Conservation (phyloP, 495 filamentous ascomycete species). For the Beverwykella pulmonaria region DNA sequence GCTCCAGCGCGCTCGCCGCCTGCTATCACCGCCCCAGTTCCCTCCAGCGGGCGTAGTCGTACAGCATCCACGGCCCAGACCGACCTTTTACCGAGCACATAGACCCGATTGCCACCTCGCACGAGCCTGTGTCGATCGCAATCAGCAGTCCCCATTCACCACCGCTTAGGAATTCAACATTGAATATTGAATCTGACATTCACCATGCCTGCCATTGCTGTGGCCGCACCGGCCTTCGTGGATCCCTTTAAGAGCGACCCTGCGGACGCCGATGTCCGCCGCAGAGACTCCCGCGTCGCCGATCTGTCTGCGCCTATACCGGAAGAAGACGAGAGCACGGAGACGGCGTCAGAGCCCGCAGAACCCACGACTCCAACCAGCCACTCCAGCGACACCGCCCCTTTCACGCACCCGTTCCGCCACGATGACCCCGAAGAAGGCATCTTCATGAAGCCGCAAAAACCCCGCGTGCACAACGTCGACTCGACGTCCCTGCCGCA, state of each 20-base stretch:
- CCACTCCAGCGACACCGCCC: conserved; percentile 31
- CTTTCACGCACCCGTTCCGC: conserved; percentile 26
- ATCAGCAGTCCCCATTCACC: conserved; percentile 1
- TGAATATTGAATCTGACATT: neutral
- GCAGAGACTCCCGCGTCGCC: conserved; percentile 31
- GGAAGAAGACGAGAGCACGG: conserved; percentile 40
- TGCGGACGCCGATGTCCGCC: conserved; percentile 1
- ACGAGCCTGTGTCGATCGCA: conserved; percentile 28
- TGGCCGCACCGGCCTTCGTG: neutral
- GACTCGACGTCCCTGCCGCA: conserved; percentile 2
- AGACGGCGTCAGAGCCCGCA: conserved; percentile 37
- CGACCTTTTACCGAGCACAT: neutral
- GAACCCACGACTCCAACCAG: conserved; percentile 39
- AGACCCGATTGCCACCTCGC: conserved; percentile 16
- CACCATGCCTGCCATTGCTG: conserved; percentile 26
- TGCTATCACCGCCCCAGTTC: conserved; percentile 35
- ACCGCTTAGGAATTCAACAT: conserved; percentile 15
- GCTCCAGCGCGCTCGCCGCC: conserved; percentile 19
- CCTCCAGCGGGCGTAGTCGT: conserved; percentile 36
- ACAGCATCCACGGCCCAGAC: conserved; percentile 18
- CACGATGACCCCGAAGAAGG: conserved; percentile 23
- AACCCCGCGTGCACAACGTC: neutral
- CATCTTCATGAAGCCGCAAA: neutral
- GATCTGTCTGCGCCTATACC: conserved; percentile 31
- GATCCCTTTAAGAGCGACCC: conserved; percentile 6